Base-by-base conservation (phyloP, 2,329 filamentous ascomycete species). In the Phoma sp. region DNA sequence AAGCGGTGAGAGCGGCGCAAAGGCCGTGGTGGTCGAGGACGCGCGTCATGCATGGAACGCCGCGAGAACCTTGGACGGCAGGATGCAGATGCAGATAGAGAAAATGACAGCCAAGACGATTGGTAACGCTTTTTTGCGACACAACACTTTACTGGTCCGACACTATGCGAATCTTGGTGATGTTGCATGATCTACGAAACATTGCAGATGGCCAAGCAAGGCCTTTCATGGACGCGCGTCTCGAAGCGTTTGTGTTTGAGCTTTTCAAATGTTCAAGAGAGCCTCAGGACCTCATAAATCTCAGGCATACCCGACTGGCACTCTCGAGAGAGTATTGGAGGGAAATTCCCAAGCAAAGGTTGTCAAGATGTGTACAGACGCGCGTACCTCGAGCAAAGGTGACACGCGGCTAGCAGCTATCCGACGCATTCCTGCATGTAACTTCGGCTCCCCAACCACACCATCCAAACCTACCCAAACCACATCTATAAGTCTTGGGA, bases 11-110 rank as follows among this genome's bases (percentile, higher is more conserved):
- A 55, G 49, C 55, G 53, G 62, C 53, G 39, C 51, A 47, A 46
- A 38, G 26, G 46, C 49, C 28, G 60, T 54, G 39, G 62, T 62
- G 59, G 50, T 57, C 0, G 57, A 57, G 43, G 61, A 63, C 64
- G 62, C 64, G 64, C 61, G 64, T 61, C 61, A 42, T 45, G 54
- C 42, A 59, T 54, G 47, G 47, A 50, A 56, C 53, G 36, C 30
- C 25, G 29, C 42, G 42, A 47, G 29, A 26, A 32, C 18, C 17
- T 15, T 26, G 34, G 33, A 40, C 15, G 38, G n/a, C 25, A 40
- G 25, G 25, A 33, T 14, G 40, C 26, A 49, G 40, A 40, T 51
- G 29, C 52, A 57, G 48, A 59, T 53, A 59, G 57, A 57, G 47
- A 57, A 58, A 58, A 59, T 40, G 42, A 54, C 39, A 57, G 51